These are phyloP conservation scores for Ogataea haglerorum DNA, from an alignment of 805 yeast genomes.

Conservation along the genomic window DNA sequence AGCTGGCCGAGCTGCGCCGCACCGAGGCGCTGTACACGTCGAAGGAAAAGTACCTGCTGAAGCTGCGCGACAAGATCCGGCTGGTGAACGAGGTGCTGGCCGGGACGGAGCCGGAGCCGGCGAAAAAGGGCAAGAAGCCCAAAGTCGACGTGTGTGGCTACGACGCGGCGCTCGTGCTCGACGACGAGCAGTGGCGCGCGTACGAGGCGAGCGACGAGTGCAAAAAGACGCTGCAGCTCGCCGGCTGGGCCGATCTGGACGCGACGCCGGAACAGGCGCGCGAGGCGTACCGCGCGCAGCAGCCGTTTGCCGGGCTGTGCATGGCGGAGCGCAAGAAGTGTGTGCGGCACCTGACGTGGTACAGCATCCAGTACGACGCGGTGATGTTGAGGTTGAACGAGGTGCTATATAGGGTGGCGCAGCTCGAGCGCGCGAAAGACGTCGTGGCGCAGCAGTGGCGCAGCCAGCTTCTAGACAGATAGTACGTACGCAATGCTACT, in stretches of 20 bases:
- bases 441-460: conserved; percentile 36
- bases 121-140: conserved; percentile 19
- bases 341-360: conserved; percentile 42
- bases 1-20: conserved; percentile 17
- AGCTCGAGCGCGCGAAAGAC: conserved; percentile 28
- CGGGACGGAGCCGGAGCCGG: conserved; percentile 15
- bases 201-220: conserved; percentile 16
- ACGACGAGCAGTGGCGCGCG: conserved; percentile 23
- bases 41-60: conserved; percentile 26
- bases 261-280: conserved; percentile 5
- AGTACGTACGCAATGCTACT: no score
- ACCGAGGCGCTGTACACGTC: conserved; percentile 13
- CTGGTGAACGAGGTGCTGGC: conserved; percentile 36
- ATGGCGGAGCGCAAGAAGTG: conserved; percentile 55
- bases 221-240: no score
- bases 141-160: conserved; percentile 53
- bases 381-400: conserved; percentile 34
- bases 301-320: conserved; percentile 36
- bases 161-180: conserved; percentile 29
- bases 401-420: conserved; percentile 18
- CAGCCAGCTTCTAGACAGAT: conserved; percentile 13
- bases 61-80: conserved; percentile 37
- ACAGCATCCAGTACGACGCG: conserved; percentile 32
- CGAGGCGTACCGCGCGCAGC: conserved; percentile 21
- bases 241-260: conserved; percentile 4